Evolutionary conservation across 2,329 filamentous ascomycete species (phyloP).

Genomic region (Cladorrhinum sp.): DNA sequence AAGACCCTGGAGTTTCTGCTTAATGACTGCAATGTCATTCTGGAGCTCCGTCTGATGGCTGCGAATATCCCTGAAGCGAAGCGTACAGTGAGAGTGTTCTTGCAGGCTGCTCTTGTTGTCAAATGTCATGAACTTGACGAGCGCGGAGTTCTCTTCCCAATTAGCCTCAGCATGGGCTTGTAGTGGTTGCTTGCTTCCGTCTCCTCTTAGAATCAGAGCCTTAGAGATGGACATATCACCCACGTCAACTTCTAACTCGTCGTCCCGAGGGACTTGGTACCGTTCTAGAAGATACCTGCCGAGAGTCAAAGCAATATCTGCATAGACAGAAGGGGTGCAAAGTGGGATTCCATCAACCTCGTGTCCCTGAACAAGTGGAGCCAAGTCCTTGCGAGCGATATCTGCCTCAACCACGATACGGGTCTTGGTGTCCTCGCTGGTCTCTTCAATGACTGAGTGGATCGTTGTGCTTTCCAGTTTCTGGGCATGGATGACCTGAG

Average conservation of each 20-base stretch:
- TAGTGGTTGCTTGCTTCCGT: not conserved
- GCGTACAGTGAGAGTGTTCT: not conserved
- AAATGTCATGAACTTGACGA: slow-evolving; percentile 9
- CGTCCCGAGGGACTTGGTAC: slow-evolving; percentile 37
- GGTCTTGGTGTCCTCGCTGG: slow-evolving; percentile 41
- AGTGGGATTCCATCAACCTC: slow-evolving; percentile 21
- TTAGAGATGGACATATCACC: slow-evolving; percentile 8
- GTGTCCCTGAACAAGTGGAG: slow-evolving; percentile 47
- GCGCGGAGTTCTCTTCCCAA: not conserved
- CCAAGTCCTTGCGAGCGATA: slow-evolving; percentile 53
- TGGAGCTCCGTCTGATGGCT: slow-evolving; percentile 1
- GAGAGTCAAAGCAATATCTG: slow-evolving; percentile 58
- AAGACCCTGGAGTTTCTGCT: slow-evolving; percentile 5
- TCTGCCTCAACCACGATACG: slow-evolving; percentile 53
- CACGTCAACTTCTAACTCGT: slow-evolving; percentile 9
- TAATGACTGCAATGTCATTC: not conserved
- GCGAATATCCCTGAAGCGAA: not conserved
- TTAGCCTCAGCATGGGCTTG: slow-evolving; percentile 2
- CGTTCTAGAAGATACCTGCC: slow-evolving; percentile 54
- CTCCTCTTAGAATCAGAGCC: slow-evolving; percentile 3
- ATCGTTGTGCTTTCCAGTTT: slow-evolving; percentile 13
- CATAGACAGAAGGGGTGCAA: slow-evolving; percentile 49
- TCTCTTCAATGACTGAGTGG: slow-evolving; percentile 24
- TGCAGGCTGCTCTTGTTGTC: slow-evolving; percentile 1
- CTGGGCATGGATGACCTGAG: slow-evolving; percentile 45